Conservation (phyloP, 1,284 basidiomycete genomes). For the Irpex lacteus region DNA sequence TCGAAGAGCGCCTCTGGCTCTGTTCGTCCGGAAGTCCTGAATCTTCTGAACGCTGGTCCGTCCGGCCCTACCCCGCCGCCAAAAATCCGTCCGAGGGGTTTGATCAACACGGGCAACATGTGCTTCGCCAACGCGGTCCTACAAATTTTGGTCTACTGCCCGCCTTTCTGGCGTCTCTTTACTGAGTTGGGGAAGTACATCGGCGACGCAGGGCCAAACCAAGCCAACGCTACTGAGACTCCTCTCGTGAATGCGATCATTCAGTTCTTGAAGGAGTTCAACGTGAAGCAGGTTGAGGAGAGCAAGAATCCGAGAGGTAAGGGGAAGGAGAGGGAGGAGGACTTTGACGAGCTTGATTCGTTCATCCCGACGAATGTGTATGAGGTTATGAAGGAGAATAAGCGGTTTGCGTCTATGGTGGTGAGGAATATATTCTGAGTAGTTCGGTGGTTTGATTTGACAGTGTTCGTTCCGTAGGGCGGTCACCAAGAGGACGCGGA, state of each 20-base stretch:
- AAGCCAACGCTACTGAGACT: slow-evolving; percentile 49
- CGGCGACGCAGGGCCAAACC: slow-evolving; percentile 27
- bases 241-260: slow-evolving; percentile 85
- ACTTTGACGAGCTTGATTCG: slow-evolving; percentile 54
- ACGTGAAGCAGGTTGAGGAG: slow-evolving; percentile 34
- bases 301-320: slow-evolving; percentile 28
- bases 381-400: slow-evolving; percentile 94
- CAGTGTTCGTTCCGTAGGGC: slow-evolving; percentile 41
- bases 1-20: slow-evolving; percentile 32
- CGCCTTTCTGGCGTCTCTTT: slow-evolving; percentile 83
- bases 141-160: slow-evolving; percentile 88
- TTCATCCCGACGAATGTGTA: slow-evolving; percentile 92
- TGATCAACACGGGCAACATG: slow-evolving; percentile 96
- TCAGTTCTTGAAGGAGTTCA: slow-evolving; percentile 81
- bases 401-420: slow-evolving; percentile 91
- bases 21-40: slow-evolving; percentile 53
- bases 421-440: slow-evolving; percentile 39
- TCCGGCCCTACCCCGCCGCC: slow-evolving; percentile 28
- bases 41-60: slow-evolving; percentile 52
- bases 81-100: slow-evolving; percentile 69
- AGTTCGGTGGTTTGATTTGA: slow-evolving; percentile 1
- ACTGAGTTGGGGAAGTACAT: slow-evolving; percentile 62
- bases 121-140: slow-evolving; percentile 97
- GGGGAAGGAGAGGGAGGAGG: slow-evolving; percentile 37
- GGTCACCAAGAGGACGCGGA: slow-evolving; percentile 98